phyloP scores from a whole-genome alignment of 2,329 filamentous ascomycete species.

The Gnomoniopsis sp. region DNA sequence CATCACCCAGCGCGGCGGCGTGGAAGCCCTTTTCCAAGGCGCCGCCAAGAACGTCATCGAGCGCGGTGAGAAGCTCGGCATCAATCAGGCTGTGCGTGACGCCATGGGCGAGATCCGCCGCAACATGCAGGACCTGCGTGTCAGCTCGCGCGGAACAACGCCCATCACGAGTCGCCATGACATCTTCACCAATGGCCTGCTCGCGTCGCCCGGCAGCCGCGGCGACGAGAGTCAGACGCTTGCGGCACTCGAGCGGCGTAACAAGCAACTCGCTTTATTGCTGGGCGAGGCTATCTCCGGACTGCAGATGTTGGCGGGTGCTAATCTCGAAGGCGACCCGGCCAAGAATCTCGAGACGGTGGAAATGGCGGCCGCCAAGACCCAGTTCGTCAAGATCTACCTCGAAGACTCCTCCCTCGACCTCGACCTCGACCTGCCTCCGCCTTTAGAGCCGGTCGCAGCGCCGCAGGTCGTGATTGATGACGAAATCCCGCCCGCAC shows the following conservation, averaged over 20 bases:
- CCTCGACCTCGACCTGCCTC: constrained; percentile 28
- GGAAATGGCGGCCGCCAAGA: constrained; percentile 58
- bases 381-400: constrained; percentile 63
- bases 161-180: constrained; percentile 22
- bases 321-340: constrained; percentile 43
- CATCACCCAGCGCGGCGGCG: constrained; percentile 52
- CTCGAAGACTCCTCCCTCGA: constrained; percentile 47
- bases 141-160: constrained; percentile 34
- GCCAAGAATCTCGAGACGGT: constrained; percentile 49
- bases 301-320: constrained; percentile 58
- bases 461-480: constrained; percentile 26
- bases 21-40: constrained; percentile 71
- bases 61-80: constrained; percentile 70
- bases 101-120: constrained; percentile 76
- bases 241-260: constrained; percentile 59
- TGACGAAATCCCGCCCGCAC: background rate
- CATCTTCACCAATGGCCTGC: constrained; percentile 17
- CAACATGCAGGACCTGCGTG: constrained; percentile 59
- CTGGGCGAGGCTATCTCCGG: constrained; percentile 63
- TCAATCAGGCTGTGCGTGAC: constrained; percentile 78
- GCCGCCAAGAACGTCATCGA: constrained; percentile 74
- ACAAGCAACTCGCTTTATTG: constrained; percentile 63
- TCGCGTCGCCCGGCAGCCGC: constrained; percentile 23
- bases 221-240: constrained; percentile 31
- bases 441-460: constrained; percentile 19